Base-by-base conservation (phyloP, 768 basidiomycete genomes). In the Russula griseocarnosa region DNA sequence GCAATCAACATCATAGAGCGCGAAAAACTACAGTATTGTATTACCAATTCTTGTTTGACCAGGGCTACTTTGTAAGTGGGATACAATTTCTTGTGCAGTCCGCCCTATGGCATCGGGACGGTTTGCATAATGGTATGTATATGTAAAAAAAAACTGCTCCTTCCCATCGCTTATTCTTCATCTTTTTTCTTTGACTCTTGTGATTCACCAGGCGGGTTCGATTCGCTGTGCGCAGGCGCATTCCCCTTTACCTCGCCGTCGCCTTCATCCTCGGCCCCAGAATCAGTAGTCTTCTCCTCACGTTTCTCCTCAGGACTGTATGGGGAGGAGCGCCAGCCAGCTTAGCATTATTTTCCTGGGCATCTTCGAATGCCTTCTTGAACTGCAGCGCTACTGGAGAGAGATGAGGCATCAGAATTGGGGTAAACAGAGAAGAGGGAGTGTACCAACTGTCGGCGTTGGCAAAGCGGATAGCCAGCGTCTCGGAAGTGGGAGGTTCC, bases 381-480 rank as follows among this genome's bases (percentile, higher is more conserved):
- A 98, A 99, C 62, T 88, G 81, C 67, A 75, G 82, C 57, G 97
- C 97, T 75, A 94, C 87, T 91, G 44, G 55, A 46, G 68, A 18
- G 18, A 53, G 59, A 11, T 2, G 42, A 4, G 6, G 24, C 16
- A 1, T 60, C 34, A 65, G 50, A 24, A 55, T 44, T 2, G 54
- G 28, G 32, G 40, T 53, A 47, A 20, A n/a, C 42, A 51, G 11
- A 61, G 36, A 40, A 16, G 50, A 34, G 32, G 34, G 20, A 28
- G 54, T 26, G 11, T 7, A 77, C 93, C 77, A 69, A 96, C 95
- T 93, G 20, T 98, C 95, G 61, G 92, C 79, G 78, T 97, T 99
- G 68, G 93, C 96, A 71, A 99, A 98, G 61, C 97, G 91, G 74
- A 99, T 97, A 56, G 97, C 97, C 66, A 99, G 86, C 28, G 97